Percentiles rank a stretch among this genome's conserved stretches.
Evolutionary conservation across 129 eudicot species (phyloP).

Genomic region (Flaveria brownii): DNA sequence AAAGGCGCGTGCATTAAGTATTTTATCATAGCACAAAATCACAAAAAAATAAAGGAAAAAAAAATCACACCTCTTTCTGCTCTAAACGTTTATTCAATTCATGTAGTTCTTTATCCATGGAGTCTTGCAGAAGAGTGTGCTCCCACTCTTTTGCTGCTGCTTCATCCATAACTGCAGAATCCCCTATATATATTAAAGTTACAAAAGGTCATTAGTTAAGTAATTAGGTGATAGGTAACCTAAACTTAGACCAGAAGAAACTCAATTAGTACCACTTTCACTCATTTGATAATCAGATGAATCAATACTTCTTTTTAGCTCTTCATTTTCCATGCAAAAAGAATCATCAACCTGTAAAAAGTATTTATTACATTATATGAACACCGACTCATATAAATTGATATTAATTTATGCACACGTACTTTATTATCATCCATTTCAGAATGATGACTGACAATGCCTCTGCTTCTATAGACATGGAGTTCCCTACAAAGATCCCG

Average conservation of each 20-base stretch:
- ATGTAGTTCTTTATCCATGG: conserved; percentile 86
- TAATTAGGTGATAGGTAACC: conserved; percentile 10
- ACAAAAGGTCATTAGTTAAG: neutral
- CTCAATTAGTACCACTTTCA: conserved; percentile 69
- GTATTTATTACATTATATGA: conserved; percentile 16
- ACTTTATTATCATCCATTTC: conserved; percentile 61
- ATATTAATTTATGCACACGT: conserved; percentile 15
- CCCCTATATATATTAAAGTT: conserved; percentile 53
- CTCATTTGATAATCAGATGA: conserved; percentile 87
- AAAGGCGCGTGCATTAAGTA: conserved; percentile 2
- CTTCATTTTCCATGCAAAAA: conserved; percentile 69
- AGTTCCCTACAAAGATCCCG: conserved; percentile 90
- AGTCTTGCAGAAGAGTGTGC: conserved; percentile 86
- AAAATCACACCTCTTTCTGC: conserved; percentile 73
- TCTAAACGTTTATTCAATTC: conserved; percentile 84
- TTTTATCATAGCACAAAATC: neutral
- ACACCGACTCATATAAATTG: conserved; percentile 9
- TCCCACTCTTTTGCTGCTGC: conserved; percentile 98
- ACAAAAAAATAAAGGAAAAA: neutral
- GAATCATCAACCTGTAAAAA: conserved; percentile 55
- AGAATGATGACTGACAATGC: conserved; percentile 49
- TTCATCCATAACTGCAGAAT: conserved; percentile 81
- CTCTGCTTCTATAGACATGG: conserved; percentile 59
- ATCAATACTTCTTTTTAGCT: conserved; percentile 68
- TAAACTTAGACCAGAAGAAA: conserved; percentile 15